Evolutionary conservation across 805 yeast species (phyloP), one percentile per base, ranked within the genome.

Genomic region (Wickerhamomyces bovis): DNA sequence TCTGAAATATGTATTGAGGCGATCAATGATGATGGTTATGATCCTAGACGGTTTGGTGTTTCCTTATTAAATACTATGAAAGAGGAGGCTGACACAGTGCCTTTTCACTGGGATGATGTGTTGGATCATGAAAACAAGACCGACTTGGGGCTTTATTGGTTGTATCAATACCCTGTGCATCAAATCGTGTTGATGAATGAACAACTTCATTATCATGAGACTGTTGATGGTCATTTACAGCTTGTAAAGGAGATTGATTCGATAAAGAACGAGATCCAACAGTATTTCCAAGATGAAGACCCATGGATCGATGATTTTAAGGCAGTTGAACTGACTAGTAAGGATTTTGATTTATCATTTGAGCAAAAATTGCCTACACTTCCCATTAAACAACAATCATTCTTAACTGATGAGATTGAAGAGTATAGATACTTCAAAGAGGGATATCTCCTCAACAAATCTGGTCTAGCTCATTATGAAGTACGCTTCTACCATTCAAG

Each of bases 401-500:
- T 16, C 36, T 9, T 19, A 2, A 36, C 39, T 36, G 13, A 26
- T 16, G 44, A 44, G 2, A 28, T 41, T 12, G 43, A 41, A 9
- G 57, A 53, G 21, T 51, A 50, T 42, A 44, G 60, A 20, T 57
- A 60, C 33, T 60, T 54, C 41, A 58, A 60, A 46, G 62, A 58
- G 38, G 62, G 60, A 1, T 51, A 56, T 2, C 36, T 60, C 2
- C 26, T 60, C 19, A 39, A 44, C 4, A 33, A 41, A 4, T 15
- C 45, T n/a, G 60, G 60, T 1, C 42, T 58, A 13, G 50, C 62
- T 1, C 63, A 60, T 44, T 60, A 60, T 38, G 63, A 60, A 16
- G 39, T 58, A 0, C 39, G 59, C 3, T 60, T 60, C 46, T 58
- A 43, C 18, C 47, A 55, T 16, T 43, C 39, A 1, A 51, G 45